Percentiles rank a stretch among this genome's conserved stretches.
These are phyloP conservation scores for Botrytis paeoniae DNA, from an alignment of 2,329 filamentous ascomycete species.

Conservation along the genomic window DNA sequence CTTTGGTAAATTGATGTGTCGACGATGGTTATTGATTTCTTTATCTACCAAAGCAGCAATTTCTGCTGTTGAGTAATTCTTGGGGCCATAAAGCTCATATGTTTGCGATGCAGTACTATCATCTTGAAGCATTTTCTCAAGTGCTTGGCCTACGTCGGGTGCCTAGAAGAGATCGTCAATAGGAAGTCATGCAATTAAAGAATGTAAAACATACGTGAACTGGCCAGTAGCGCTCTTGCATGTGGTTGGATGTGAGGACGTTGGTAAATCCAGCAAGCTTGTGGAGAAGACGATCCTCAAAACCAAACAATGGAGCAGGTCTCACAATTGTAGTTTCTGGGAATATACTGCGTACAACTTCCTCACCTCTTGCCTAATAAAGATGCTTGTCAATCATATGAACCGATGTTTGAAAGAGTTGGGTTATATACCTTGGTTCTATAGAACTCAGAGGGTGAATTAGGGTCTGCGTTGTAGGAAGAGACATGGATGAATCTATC, in stretches of 20 bases:
- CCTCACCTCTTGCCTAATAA: conserved; percentile 69
- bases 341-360: conserved; percentile 82
- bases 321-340: conserved; percentile 96
- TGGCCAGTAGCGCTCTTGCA: conserved; percentile 86
- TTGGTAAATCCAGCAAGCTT: conserved; percentile 78
- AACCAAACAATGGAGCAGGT: conserved; percentile 90
- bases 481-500: conserved; percentile 97
- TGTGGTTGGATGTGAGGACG: conserved; percentile 85
- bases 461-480: conserved; percentile 80
- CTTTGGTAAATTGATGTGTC: conserved; percentile 90
- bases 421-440: conserved; percentile 64
- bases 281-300: conserved; percentile 88
- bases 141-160: conserved; percentile 83
- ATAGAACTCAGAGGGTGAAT: conserved; percentile 86
- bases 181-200: conserved; percentile 7
- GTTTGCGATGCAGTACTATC: conserved; percentile 88
- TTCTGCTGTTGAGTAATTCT: conserved; percentile 84
- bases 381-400: background rate
- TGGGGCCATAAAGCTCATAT: conserved; percentile 91
- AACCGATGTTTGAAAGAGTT: background rate
- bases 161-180: conserved; percentile 48
- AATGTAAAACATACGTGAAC: conserved; percentile 64
- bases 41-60: conserved; percentile 84
- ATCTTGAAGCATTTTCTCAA: conserved; percentile 87
- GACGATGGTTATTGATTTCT: conserved; percentile 86